Percentiles rank a stretch among this genome's conserved stretches.
These are phyloP conservation scores for Epichloe coenophiala DNA, from an alignment of 2,329 filamentous ascomycete species.

Conservation along the genomic window DNA sequence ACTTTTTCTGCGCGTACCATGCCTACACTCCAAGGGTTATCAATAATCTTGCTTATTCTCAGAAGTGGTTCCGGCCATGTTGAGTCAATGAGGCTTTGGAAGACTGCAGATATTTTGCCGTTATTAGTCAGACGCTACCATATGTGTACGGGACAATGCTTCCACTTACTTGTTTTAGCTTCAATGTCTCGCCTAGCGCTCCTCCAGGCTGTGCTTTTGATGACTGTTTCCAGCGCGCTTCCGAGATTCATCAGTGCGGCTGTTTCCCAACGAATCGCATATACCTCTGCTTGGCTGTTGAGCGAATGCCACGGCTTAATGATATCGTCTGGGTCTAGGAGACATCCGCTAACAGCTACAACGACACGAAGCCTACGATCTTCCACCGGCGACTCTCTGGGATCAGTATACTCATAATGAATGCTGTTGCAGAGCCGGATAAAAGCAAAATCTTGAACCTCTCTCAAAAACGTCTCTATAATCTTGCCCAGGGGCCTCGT, in stretches of 20 bases:
- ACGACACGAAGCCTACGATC: conserved; percentile 65
- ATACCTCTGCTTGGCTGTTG: conserved; percentile 60
- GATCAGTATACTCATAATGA: conserved; percentile 29
- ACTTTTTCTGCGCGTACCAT: conserved; percentile 65
- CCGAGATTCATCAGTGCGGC: conserved; percentile 67
- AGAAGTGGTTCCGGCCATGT: conserved; percentile 50
- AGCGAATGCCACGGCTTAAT: conserved; percentile 62
- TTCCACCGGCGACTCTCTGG: conserved; percentile 36
- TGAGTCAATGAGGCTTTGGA: conserved; percentile 42
- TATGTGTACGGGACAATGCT: not conserved
- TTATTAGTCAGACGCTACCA: not conserved
- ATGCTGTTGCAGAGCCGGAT: conserved; percentile 50
- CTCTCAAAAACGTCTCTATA: conserved; percentile 76
- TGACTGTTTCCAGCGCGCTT: conserved; percentile 60
- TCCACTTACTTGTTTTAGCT: conserved; percentile 30
- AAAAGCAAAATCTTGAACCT: conserved; percentile 82
- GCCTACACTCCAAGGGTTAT: conserved; percentile 69
- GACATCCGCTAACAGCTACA: conserved; percentile 72
- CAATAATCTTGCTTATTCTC: conserved; percentile 60
- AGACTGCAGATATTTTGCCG: conserved; percentile 22
- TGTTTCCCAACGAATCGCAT: conserved; percentile 73
- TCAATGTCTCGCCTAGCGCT: conserved; percentile 43
- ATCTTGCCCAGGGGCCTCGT: conserved; percentile 71
- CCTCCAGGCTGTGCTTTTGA: conserved; percentile 70
- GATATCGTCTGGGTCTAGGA: conserved; percentile 58